Evolutionary conservation across 2,329 filamentous ascomycete genomes (phyloP).

Genomic region (Leptographium lundbergii): DNA sequence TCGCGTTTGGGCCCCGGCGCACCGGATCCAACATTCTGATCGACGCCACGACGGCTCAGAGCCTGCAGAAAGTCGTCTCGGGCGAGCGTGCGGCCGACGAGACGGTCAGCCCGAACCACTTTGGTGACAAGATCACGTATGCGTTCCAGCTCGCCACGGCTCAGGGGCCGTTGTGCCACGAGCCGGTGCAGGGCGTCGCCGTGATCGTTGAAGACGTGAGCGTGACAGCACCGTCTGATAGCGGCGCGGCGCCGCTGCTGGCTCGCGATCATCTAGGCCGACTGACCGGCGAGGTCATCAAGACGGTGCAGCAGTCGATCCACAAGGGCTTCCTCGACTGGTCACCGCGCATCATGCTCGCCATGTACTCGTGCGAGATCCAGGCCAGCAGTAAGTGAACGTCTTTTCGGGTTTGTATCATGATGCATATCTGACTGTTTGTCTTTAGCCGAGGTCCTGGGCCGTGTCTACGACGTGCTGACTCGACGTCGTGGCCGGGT

Average conservation of each 20-base stretch:
- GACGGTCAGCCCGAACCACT: constrained; percentile 48
- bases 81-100: constrained; percentile 29
- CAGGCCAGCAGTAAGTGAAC: constrained; percentile 65
- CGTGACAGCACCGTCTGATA: constrained; percentile 25
- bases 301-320: constrained; percentile 74
- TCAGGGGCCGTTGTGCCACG: constrained; percentile 82
- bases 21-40: constrained; percentile 83
- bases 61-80: constrained; percentile 58
- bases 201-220: constrained; percentile 76
- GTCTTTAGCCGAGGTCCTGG: constrained; percentile 69
- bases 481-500: constrained; percentile 84
- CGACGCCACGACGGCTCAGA: constrained; percentile 61
- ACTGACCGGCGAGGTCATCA: constrained; percentile 86
- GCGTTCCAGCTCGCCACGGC: constrained; percentile 86
- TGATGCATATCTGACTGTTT: background rate
- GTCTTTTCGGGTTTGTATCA: background rate
- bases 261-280: constrained; percentile 56
- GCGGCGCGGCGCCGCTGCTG: constrained; percentile 17
- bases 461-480: constrained; percentile 94
- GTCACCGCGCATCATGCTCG: constrained; percentile 87
- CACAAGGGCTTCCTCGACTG: constrained; percentile 83
- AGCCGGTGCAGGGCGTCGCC: constrained; percentile 86
- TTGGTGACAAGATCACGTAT: constrained; percentile 83
- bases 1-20: constrained; percentile 78
- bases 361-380: constrained; percentile 97